Evolutionary conservation across 2,329 filamentous ascomycete genomes (phyloP), one percentile per base, ranked within the genome.

Genomic region (Venturia pyrina): DNA sequence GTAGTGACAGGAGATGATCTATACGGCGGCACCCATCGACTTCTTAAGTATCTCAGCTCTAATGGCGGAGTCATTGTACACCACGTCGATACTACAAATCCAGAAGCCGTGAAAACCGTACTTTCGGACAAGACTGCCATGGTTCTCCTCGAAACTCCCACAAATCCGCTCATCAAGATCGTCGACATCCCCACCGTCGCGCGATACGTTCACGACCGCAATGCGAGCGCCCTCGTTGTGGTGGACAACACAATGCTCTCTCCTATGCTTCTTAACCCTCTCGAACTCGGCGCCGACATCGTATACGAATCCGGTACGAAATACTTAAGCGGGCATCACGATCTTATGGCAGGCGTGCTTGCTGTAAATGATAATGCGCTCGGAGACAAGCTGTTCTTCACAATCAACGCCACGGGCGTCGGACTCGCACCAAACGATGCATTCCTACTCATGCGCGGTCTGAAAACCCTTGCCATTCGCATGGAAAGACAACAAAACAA

Each of bases 221-320:
- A 95, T 76, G 81, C 88, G 8, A 85, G 85, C 68, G 89, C 91
- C 34, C 81, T 98, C 50, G 92, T 99, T 19, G 87, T 93, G 1
- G 95, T 98, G 34, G 95, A 99, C 78, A 99, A 99, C 81, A 99
- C 95, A 66, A 99, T 99, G 95, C 87, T 99, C 70, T 97, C 93
- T 1, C 95, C 95, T 13, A 88, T 97, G 81, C 87, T 99, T 8
- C 88, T 88, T 73, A 98, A 96, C 78, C 95, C 95, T 6, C 85
- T 99, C 21, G 93, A 98, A 68, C 83, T 98, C 37, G 95, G 96
- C 66, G 93, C 93, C 19, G 95, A 99, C 73, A 89, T 99, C 70
- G 91, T 96, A 66, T 99, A 99, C 78, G 95, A 99, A 80, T 96
- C 90, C 34, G 95, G 95, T 66, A 99, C 95, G 32, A 99, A 99